A percentile compares a stretch with the other conserved stretches of the same genome.
Evolutionary conservation across 1,139 yeast genomes (phyloP).

Genomic region (Geotrichum aggregatum): DNA sequence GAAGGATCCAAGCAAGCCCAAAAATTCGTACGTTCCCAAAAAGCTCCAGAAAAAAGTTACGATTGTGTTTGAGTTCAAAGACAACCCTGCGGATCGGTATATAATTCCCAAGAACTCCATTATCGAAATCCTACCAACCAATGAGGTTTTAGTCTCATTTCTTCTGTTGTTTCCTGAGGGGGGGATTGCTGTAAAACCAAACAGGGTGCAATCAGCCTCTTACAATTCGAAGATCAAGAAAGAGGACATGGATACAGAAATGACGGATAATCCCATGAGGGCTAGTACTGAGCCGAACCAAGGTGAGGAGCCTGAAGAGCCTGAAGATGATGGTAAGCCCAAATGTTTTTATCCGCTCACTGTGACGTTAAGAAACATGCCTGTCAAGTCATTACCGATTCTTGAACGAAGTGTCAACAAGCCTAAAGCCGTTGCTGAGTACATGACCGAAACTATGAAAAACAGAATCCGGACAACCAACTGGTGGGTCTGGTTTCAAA

Average conservation of each 20-base stretch:
- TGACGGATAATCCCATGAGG: conserved; percentile 28
- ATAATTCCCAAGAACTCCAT: conserved; percentile 71
- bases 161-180: conserved; percentile 43
- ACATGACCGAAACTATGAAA: conserved; percentile 59
- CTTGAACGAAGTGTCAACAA: conserved; percentile 63
- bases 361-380: conserved; percentile 58
- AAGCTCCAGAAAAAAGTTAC: conserved; percentile 56
- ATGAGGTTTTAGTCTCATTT: conserved; percentile 61
- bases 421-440: conserved; percentile 50
- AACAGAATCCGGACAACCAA: conserved; percentile 60
- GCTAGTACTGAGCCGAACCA: conserved; percentile 19
- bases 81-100: conserved; percentile 71
- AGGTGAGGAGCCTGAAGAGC: conserved; percentile 21
- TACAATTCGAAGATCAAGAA: conserved; percentile 25
- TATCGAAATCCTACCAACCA: conserved; percentile 54
- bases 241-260: conserved; percentile 30
- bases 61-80: conserved; percentile 77
- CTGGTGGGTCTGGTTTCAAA: conserved; percentile 75
- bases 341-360: conserved; percentile 56
- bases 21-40: conserved; percentile 28
- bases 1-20: conserved; percentile 23
- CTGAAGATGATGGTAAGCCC: conserved; percentile 9
- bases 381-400: conserved; percentile 64
- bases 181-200: conserved; percentile 22
- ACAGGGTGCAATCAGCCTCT: conserved; percentile 13